These are phyloP conservation scores for Boeremia exigua DNA, from an alignment of 2,329 filamentous ascomycete species.

Conservation along the genomic window DNA sequence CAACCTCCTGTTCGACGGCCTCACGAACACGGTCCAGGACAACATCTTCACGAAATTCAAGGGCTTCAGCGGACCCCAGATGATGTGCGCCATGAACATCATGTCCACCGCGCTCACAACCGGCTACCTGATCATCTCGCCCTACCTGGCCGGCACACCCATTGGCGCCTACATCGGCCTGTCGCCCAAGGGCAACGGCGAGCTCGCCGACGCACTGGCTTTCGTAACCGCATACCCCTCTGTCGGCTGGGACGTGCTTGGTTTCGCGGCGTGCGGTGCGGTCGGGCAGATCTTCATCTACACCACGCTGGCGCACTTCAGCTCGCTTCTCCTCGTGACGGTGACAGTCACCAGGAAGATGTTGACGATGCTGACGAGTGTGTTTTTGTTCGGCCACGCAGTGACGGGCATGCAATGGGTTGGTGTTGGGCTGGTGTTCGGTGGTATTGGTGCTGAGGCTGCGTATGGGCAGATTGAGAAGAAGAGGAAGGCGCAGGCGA, in stretches of 20 bases:
- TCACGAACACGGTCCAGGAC: conserved; percentile 97
- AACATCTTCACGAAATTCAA: conserved; percentile 82
- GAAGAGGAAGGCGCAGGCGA: conserved; percentile 74
- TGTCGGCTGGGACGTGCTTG: conserved; percentile 86
- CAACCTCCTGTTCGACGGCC: conserved; percentile 92
- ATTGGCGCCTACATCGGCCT: conserved; percentile 53
- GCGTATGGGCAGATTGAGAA: conserved; percentile 83
- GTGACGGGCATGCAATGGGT: conserved; percentile 91
- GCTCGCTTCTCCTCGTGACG: conserved; percentile 88
- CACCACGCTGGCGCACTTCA: conserved; percentile 92
- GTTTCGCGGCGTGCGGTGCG: conserved; percentile 88
- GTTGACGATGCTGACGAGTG: conserved; percentile 97
- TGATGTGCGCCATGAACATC: conserved; percentile 98
- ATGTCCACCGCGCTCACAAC: conserved; percentile 81
- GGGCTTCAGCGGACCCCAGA: conserved; percentile 89
- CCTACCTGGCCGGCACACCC: conserved; percentile 72
- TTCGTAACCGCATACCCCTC: conserved; percentile 82
- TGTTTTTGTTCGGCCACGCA: conserved; percentile 90
- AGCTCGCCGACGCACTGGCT: conserved; percentile 77
- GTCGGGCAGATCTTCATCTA: conserved; percentile 95
- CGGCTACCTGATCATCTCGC: conserved; percentile 76
- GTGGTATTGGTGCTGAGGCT: conserved; percentile 90
- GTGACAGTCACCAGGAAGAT: conserved; percentile 98
- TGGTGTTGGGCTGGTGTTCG: conserved; percentile 91
- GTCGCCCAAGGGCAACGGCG: conserved; percentile 60